A percentile compares a stretch with the other conserved stretches of the same genome.
Evolutionary conservation across 306 rosid species (phyloP).

Genomic region (Dalbergia cultrata): DNA sequence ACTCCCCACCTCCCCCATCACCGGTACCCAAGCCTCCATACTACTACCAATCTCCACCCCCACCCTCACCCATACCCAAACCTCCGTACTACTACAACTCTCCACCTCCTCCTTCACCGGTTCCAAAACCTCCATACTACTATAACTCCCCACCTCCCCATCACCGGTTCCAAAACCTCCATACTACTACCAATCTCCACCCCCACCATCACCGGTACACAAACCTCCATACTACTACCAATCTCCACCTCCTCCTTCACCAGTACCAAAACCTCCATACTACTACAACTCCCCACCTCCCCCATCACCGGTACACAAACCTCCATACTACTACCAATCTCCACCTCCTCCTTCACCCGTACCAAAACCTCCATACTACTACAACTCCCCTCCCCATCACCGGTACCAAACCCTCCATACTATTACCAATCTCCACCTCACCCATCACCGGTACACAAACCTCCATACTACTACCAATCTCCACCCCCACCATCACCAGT

Average conservation of each 20-base stretch:
- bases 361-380: conserved; percentile 46
- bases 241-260: conserved; percentile 59
- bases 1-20: conserved; percentile 52
- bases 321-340: conserved; percentile 46
- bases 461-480: conserved; percentile 45
- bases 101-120: conserved; percentile 49
- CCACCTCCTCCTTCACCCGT: conserved; percentile 42
- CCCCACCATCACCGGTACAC: conserved; percentile 44
- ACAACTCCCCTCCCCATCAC: conserved; percentile 46
- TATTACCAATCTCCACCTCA: conserved; percentile 15
- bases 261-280: conserved; percentile 32
- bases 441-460: conserved; percentile 3
- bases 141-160: conserved; percentile 19
- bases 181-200: conserved; percentile 54
- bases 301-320: neutral
- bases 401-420: neutral
- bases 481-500: conserved; percentile 41
- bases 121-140: neutral
- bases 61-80: conserved; percentile 24
- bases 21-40: neutral
- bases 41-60: conserved; percentile 51
- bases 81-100: conserved; percentile 55
- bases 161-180: conserved; percentile 43
- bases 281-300: too few relatives aligned
- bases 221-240: conserved; percentile 55